phyloP scores from a whole-genome alignment of 2,329 filamentous ascomycete species.

The Colletotrichum gigasporum region DNA sequence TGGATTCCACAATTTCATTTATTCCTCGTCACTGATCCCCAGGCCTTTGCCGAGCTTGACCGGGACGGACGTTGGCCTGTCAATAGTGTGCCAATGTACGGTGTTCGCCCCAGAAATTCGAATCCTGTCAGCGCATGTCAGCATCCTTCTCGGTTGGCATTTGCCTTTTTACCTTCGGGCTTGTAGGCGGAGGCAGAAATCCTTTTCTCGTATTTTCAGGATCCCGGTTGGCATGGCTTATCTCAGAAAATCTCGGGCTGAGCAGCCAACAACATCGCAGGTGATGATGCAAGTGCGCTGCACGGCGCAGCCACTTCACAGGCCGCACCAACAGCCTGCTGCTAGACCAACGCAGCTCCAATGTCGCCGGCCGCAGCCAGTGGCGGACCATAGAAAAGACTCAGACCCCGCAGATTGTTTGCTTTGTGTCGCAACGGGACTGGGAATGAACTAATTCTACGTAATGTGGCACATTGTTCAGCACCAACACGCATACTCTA shows the following conservation, averaged over 20 bases:
- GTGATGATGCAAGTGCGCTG: conserved; percentile 4
- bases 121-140: conserved; percentile 25
- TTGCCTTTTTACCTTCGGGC: too few species aligned
- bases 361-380: too few species aligned
- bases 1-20: too few species aligned
- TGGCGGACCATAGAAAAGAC: too few species aligned
- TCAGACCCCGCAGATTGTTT: too few species aligned
- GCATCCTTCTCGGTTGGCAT: not conserved
- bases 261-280: conserved; percentile 18
- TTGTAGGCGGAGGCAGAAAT: conserved; percentile 20
- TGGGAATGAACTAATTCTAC: too few species aligned
- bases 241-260: conserved; percentile 15
- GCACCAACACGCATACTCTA: not conserved
- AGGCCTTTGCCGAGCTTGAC: too few species aligned
- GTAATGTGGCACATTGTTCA: too few species aligned
- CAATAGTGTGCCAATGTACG: not conserved
- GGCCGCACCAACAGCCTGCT: not conserved
- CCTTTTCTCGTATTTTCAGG: conserved; percentile 26
- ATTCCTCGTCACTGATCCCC: too few species aligned
- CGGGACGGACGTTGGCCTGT: not conserved
- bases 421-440: too few species aligned
- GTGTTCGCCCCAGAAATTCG: not conserved
- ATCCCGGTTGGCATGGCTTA: not conserved
- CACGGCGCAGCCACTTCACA: conserved; percentile 1
- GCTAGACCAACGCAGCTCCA: too few species aligned